Evolutionary conservation across 495 filamentous ascomycete species (phyloP), one percentile per base, ranked within the genome.

Genomic region (Baudoinia panamericana): DNA sequence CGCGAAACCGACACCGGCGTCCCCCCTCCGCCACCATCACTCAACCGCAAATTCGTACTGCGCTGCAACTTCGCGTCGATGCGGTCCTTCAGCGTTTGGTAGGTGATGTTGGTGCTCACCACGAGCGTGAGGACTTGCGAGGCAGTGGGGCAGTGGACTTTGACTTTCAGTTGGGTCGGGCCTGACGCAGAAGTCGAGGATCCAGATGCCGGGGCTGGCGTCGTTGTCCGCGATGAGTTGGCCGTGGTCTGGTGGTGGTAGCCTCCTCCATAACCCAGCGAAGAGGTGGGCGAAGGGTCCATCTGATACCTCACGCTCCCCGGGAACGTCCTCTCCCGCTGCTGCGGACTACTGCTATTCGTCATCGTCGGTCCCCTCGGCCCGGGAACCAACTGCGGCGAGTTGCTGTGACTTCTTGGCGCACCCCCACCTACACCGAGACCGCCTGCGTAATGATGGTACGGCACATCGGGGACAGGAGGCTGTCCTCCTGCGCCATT

Each of bases 31-130:
- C 37, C 20, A 42, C 82, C 82, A 50, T 69, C 72, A 41, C 75
- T 73, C 52, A 93, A 86, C 12, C 80, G 83, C 47, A 78, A 76
- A 50, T 71, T 78, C 7, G 84, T 87, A 46, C 82, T 80, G 30
- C 84, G 73, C 27, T 76, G 78, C 49, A 97, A 71, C 60, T 96
- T 96, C 17, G 82, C 82, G 58, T 96, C 92, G 53, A 97, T 95
- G n/a, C 90, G 84, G 53, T 96, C 87, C 34, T 84, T 82, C 17
- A 97, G 68, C 21, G 83, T 86, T 34, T 86, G 82, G 62, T 92
- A 94, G 31, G 81, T 73, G 52, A 96, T 97, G 53, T 85, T 90
- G 64, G 80, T 88, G 16, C 83, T 76, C 30, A 92, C 90, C 23
- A 97, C 87, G 9, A 97, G 69, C 0, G 86, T 94, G 41, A 95